Percentiles rank a stretch among this genome's conserved stretches.
Conservation (phyloP, 2,329 filamentous ascomycete genomes). For the Aspergillaceae sp. region DNA sequence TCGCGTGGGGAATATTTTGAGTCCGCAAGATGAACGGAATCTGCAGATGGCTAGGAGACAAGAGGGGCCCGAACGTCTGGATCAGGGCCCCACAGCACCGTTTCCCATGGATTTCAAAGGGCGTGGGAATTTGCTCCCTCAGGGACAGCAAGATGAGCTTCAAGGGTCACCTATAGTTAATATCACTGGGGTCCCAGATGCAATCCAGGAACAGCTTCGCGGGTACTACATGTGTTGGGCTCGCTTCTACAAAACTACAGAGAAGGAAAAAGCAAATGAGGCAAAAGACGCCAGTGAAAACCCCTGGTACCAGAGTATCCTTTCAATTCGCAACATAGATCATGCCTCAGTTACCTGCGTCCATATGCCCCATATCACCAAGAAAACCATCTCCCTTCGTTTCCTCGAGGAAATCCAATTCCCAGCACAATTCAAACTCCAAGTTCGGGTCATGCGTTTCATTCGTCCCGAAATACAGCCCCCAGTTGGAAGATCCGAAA, state of each 20-base stretch:
- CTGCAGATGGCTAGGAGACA: too few relatives aligned
- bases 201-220: constrained; percentile 46
- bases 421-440: constrained; percentile 42
- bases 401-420: constrained; percentile 19
- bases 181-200: constrained; percentile 44
- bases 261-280: constrained; percentile 17
- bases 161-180: constrained; percentile 45
- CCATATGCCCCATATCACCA: constrained; percentile 42
- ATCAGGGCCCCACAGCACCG: constrained; percentile 25
- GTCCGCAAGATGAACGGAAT: neutral
- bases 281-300: constrained; percentile 14
- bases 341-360: constrained; percentile 42
- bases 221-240: constrained; percentile 62
- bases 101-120: constrained; percentile 23
- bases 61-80: constrained; percentile 5
- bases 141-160: neutral
- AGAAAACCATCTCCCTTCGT: constrained; percentile 37
- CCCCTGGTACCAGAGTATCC: constrained; percentile 52
- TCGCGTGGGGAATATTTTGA: constrained; percentile 10
- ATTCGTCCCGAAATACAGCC: constrained; percentile 33
- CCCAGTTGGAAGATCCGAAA: constrained; percentile 7
- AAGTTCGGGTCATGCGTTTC: constrained; percentile 54
- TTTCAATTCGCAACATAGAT: constrained; percentile 41
- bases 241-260: constrained; percentile 24
- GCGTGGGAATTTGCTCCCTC: constrained; percentile 1